phyloP scores from a whole-genome alignment of 2,329 filamentous ascomycete genomes.

The Epichloe festucae region DNA sequence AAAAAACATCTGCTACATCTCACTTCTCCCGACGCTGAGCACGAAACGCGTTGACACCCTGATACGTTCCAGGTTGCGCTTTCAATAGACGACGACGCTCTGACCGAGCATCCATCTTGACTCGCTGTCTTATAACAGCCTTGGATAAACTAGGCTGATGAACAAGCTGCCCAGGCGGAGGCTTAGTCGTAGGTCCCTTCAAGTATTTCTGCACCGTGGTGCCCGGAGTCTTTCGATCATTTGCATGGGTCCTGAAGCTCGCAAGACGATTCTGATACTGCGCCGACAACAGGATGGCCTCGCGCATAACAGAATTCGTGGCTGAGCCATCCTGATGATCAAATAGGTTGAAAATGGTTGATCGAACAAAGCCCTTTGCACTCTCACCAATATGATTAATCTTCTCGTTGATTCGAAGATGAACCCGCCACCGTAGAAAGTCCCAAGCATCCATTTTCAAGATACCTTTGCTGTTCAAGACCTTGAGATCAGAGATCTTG shows the following conservation, averaged over 20 bases:
- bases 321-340: slow-evolving; percentile 7
- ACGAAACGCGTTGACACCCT: slow-evolving; percentile 16
- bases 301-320: slow-evolving; percentile 16
- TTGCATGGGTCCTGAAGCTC: slow-evolving; percentile 8
- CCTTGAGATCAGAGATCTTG: slow-evolving; percentile 19
- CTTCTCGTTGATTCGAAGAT: slow-evolving; percentile 8
- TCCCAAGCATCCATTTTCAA: slow-evolving; percentile 25
- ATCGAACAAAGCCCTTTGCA: slow-evolving; percentile 6
- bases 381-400: slow-evolving; percentile 5
- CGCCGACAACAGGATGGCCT: slow-evolving; percentile 17
- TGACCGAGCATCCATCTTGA: slow-evolving; percentile 3
- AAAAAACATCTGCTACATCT: background rate
- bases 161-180: background rate
- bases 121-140: background rate
- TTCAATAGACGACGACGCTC: slow-evolving; percentile 3
- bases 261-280: slow-evolving; percentile 9
- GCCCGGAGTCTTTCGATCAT: background rate
- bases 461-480: slow-evolving; percentile 12
- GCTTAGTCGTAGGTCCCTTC: background rate
- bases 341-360: slow-evolving; percentile 8
- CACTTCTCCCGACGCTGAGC: slow-evolving; percentile 4
- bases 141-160: background rate
- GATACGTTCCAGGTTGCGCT: slow-evolving; percentile 9
- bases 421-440: slow-evolving; percentile 24
- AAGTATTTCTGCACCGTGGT: background rate